phyloP scores from a whole-genome alignment of 495 filamentous ascomycete species.

The Podospora didyma region DNA sequence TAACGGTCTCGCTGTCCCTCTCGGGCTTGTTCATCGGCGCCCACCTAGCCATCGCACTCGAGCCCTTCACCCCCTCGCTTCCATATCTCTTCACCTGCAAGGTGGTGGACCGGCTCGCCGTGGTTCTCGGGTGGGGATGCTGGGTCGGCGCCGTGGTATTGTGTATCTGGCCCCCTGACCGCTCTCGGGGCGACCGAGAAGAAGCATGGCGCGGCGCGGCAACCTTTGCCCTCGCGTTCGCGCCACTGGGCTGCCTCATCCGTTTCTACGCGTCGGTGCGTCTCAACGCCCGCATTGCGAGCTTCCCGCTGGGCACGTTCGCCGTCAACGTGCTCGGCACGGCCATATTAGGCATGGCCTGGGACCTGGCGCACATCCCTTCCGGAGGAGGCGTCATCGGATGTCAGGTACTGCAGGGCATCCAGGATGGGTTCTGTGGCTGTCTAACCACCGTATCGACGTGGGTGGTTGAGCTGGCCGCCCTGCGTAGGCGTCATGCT shows the following conservation, averaged over 20 bases:
- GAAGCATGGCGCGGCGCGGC: slow-evolving; percentile 70
- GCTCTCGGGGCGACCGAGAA: slow-evolving; percentile 42
- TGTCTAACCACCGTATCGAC: slow-evolving; percentile 89
- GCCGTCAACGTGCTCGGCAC: slow-evolving; percentile 78
- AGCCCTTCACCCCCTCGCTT: slow-evolving; percentile 52
- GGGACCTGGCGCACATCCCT: slow-evolving; percentile 64
- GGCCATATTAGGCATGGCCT: slow-evolving; percentile 57
- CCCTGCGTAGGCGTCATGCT: slow-evolving; percentile 59
- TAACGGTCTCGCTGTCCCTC: slow-evolving; percentile 64
- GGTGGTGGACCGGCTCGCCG: slow-evolving; percentile 58
- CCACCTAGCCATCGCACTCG: slow-evolving; percentile 67
- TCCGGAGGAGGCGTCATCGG: slow-evolving; percentile 48
- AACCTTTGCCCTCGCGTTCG: slow-evolving; percentile 78
- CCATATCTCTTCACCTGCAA: slow-evolving; percentile 53
- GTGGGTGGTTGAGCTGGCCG: slow-evolving; percentile 78
- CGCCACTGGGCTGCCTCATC: slow-evolving; percentile 72
- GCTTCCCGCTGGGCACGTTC: slow-evolving; percentile 90
- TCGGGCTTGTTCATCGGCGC: slow-evolving; percentile 68
- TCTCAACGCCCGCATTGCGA: slow-evolving; percentile 60
- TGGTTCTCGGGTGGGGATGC: slow-evolving; percentile 61
- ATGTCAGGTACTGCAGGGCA: slow-evolving; percentile 78
- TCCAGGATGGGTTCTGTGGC: slow-evolving; percentile 90
- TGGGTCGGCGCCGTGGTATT: slow-evolving; percentile 82
- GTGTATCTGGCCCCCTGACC: slow-evolving; percentile 68
- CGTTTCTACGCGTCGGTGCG: slow-evolving; percentile 67